phyloP scores from a whole-genome alignment of 1,284 basidiomycete genomes.

The Ceratorhiza oryzae-sativae region DNA sequence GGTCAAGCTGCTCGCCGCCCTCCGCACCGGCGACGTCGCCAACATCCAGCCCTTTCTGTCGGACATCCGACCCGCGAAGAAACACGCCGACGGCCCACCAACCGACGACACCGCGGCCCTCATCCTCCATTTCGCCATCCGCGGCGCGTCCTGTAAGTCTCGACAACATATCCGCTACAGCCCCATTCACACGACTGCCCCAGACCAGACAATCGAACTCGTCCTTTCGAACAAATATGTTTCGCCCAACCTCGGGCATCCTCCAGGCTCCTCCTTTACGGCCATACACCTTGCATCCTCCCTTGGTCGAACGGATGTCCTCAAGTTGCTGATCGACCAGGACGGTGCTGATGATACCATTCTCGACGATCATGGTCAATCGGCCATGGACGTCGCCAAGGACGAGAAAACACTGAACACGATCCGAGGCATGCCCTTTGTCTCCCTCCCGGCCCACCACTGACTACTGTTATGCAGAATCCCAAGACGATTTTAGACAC shows the following conservation, averaged over 20 bases:
- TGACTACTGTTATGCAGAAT: constrained; percentile 60
- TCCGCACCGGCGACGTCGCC: constrained; percentile 76
- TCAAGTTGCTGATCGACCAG: constrained; percentile 76
- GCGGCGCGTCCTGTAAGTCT: constrained; percentile 78
- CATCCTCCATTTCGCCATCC: constrained; percentile 84
- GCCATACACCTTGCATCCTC: constrained; percentile 88
- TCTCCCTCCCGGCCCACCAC: background rate
- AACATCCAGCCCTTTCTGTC: constrained; percentile 84
- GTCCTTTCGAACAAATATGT: constrained; percentile 77
- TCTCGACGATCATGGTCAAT: constrained; percentile 72
- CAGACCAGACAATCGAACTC: constrained; percentile 70
- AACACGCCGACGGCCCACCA: constrained; percentile 56
- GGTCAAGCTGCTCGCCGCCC: constrained; percentile 79
- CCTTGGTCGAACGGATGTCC: constrained; percentile 80
- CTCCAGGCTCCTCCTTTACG: constrained; percentile 75
- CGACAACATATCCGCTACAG: background rate
- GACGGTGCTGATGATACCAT: constrained; percentile 82
- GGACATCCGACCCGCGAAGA: constrained; percentile 67
- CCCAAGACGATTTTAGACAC: constrained; percentile 78
- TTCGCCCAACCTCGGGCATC: constrained; percentile 76
- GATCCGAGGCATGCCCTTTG: constrained; percentile 68
- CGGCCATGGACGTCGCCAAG: constrained; percentile 77
- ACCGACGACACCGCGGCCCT: constrained; percentile 70
- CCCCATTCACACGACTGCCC: constrained; percentile 19
- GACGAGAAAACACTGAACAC: constrained; percentile 64